These are phyloP conservation scores for Acanthamoeba royreba DNA, from an alignment of 208 protist species.

Conservation along the genomic window DNA sequence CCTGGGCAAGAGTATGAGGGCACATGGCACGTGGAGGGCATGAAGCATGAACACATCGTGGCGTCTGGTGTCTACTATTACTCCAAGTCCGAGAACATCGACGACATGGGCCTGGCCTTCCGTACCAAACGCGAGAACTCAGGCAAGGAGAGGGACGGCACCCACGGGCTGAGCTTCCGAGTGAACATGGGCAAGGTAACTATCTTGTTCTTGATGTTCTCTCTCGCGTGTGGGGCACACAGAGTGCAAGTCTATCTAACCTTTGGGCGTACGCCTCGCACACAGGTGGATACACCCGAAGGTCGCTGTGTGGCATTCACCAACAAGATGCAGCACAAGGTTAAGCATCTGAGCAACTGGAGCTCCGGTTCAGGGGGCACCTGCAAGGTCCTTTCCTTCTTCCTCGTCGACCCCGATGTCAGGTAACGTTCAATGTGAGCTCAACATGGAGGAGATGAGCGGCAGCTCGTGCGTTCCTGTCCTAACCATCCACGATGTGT, in stretches of 20 bases:
- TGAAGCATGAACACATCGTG: neutral
- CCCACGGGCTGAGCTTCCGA: neutral
- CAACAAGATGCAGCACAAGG: slow-evolving; percentile 62
- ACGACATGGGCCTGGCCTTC: slow-evolving; percentile 48
- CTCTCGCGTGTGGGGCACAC: too few relatives aligned
- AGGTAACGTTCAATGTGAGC: neutral
- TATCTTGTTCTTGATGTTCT: neutral
- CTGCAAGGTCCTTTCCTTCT: slow-evolving; percentile 66
- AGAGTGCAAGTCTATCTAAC: too few relatives aligned
- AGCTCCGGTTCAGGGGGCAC: neutral
- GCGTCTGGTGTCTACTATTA: neutral
- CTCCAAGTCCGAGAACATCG: slow-evolving; percentile 45
- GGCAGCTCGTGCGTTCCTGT: neutral
- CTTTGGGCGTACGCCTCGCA: too few relatives aligned
- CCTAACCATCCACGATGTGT: neutral
- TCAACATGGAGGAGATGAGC: neutral
- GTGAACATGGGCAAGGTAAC: neutral
- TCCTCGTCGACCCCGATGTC: slow-evolving; percentile 56
- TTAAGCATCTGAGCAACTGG: slow-evolving; percentile 1
- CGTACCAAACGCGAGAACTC: neutral
- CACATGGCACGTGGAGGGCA: slow-evolving; percentile 8
- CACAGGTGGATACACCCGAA: slow-evolving; percentile 52
- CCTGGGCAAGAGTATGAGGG: slow-evolving; percentile 15
- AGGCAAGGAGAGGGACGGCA: neutral
- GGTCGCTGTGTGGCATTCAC: slow-evolving; percentile 60